Evolutionary conservation across 2,329 filamentous ascomycete species (phyloP).

Genomic region (Alternaria hordeiaustralica): DNA sequence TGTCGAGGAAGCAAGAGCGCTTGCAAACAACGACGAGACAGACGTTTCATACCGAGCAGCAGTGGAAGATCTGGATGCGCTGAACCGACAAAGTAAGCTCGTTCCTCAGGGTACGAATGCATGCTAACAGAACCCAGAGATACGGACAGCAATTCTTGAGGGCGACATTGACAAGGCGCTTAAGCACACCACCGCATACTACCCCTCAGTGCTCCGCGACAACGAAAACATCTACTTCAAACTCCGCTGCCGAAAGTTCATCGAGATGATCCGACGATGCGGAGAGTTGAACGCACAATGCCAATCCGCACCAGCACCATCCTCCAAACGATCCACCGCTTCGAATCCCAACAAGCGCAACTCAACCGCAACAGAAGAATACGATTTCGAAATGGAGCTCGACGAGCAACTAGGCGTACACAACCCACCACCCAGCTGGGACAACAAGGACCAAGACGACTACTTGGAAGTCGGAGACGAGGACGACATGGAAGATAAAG

Average conservation of each 20-base stretch:
- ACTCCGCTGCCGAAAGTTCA: constrained; percentile 86
- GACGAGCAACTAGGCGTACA: constrained; percentile 59
- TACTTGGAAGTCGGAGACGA: constrained; percentile 49
- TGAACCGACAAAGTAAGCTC: constrained; percentile 78
- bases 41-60: constrained; percentile 66
- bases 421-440: constrained; percentile 36
- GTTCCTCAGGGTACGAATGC: neutral
- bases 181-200: constrained; percentile 78
- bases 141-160: constrained; percentile 84
- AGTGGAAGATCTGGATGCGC: constrained; percentile 83
- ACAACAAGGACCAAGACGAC: constrained; percentile 40
- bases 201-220: constrained; percentile 78
- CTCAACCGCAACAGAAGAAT: constrained; percentile 53
- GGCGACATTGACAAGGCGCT: constrained; percentile 91
- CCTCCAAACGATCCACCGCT: constrained; percentile 38
- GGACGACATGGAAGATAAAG: constrained; percentile 36
- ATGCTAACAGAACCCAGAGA: constrained; percentile 64
- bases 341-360: constrained; percentile 37
- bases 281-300: constrained; percentile 52
- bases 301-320: constrained; percentile 30
- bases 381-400: constrained; percentile 64
- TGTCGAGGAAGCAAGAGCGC: constrained; percentile 71
- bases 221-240: constrained; percentile 88
- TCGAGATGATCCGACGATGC: constrained; percentile 73
- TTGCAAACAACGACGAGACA: constrained; percentile 63